Base-by-base conservation (phyloP, 441 rosid genomes). In the Dalechampia spathulata region DNA sequence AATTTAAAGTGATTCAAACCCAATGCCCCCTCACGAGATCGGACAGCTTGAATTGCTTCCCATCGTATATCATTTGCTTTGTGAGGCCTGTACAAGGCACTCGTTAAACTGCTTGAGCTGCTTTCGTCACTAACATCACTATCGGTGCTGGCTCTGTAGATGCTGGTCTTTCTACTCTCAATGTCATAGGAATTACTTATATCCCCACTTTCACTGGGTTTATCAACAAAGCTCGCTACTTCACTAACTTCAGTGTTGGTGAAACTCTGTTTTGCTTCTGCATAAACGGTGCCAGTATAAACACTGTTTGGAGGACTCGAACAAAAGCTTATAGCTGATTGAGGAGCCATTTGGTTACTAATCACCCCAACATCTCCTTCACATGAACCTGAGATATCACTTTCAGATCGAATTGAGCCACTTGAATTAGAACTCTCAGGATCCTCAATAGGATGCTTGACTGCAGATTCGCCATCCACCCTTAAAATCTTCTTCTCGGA, bases 51-150 rank as follows among this genome's bases (percentile, higher is more conserved):
- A 53, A 91, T 77, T n/a, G 98, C 98, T 63, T 86, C 95, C 98
- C 98, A 91, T 65, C 93, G 64, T 52, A 68, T 61, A 66, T 91
- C 98, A 55, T 91, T 91, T 44, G 93, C 88, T 66, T 84, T 79
- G 53, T 88, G 98, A n/a, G 98, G 98, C 72, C 84, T 91, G 73
- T 79, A 72, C 36, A 63, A 60, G 17, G 87, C 58, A 66, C 72
- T 70, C 75, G 87, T 81, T 21, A 81, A 58, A 72, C 75, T 74
- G 66, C 93, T 86, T 5, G 81, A 77, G 78, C 86, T 87, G 81
- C 96, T 91, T 67, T 86, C 98, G 39, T 87, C 95, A 27, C 96
- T 87, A 15, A 83, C 63, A 66, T 90, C 93, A 62, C 90, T 91
- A 49, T 83, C 86, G 0, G 85, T 86, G 78, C 98, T 88, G 58